Base-by-base conservation (phyloP, 352 stramenopile genomes). In the Phytopythium helicoides region DNA sequence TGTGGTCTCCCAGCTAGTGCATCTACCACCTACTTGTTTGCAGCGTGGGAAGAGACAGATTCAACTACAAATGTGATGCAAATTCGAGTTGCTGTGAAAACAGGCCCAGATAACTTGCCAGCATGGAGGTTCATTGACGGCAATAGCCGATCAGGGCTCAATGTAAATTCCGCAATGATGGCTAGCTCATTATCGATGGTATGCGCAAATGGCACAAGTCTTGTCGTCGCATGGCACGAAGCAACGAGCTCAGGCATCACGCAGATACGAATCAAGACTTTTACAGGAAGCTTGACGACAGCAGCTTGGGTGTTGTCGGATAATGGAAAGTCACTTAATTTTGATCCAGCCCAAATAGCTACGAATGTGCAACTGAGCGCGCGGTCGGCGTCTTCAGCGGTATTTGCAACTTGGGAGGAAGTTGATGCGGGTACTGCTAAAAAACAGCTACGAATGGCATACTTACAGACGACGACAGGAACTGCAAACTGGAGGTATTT, bases 221-320 rank as follows among this genome's bases (percentile, higher is more conserved):
- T 89, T 11, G 56, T 86, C 4, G 58, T 86, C 26, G 75, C 66
- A 6, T 89, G 81, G 81, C 68, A 82, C 16, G 76, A 87, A 64
- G 19, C 38, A 3, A 68, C 48, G 7, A 49, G 35, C 10, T 41
- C 42, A 6, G 38, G 56, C 1, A 50, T 40, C 0, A 64, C 40
- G 3, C 28, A 52, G 3, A 64, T 84, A n/a, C 53, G 72, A 34
- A 51, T 69, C 3, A 80, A 73, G 52, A 56, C 56, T 23, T 82
- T 85, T 41, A 81, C 74, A 37, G 68, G 62, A 15, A 69, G 78
- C 36, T 33, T 77, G 10, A 42, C 31, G 10, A 54, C 25, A 23
- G 69, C 75, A 2, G 16, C 59, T 7, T 89, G 81, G 76, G 59
- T 44, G 10, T 38, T 60, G 4, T 49, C 85, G 1, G 72, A 86